Percentiles rank a stretch among this genome's conserved stretches.
phyloP scores from a whole-genome alignment of 1,139 yeast genomes.

The Candida albicans region DNA sequence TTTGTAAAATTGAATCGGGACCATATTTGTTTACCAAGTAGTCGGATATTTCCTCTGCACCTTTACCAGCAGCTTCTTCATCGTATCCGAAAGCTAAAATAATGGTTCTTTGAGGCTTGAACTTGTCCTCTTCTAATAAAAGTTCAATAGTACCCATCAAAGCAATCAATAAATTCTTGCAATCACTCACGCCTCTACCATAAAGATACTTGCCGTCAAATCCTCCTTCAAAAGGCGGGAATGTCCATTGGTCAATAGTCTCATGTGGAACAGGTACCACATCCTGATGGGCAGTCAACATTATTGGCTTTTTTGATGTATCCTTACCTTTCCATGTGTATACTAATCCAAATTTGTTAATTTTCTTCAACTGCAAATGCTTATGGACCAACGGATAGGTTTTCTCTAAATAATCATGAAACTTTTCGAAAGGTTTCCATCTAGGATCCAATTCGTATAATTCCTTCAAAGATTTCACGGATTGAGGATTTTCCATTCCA shows the following conservation, averaged over 20 bases:
- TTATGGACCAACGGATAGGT: conserved; percentile 35
- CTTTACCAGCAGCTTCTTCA: conserved; percentile 46
- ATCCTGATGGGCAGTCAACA: conserved; percentile 51
- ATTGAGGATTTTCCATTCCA: conserved; percentile 31
- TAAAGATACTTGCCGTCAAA: conserved; percentile 40
- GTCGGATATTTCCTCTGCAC: conserved; percentile 33
- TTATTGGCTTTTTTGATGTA: conserved; percentile 32
- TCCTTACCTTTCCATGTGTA: conserved; percentile 38
- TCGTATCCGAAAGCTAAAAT: conserved; percentile 50
- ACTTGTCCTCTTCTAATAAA: conserved; percentile 33
- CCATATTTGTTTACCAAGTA: conserved; percentile 38
- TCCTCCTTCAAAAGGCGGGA: conserved; percentile 44
- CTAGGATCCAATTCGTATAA: conserved; percentile 27
- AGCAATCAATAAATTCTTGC: conserved; percentile 45
- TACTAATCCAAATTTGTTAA: conserved; percentile 34
- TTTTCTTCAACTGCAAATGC: conserved; percentile 29
- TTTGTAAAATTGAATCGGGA: conserved; percentile 37
- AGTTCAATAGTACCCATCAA: conserved; percentile 44
- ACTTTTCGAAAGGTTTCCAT: conserved; percentile 33
- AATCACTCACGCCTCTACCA: conserved; percentile 52
- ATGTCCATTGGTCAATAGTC: conserved; percentile 41
- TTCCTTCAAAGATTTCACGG: conserved; percentile 23
- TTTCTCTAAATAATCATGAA: conserved; percentile 29
- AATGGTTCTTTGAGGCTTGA: conserved; percentile 42
- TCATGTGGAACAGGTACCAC: conserved; percentile 49